phyloP scores from a whole-genome alignment of 805 yeast species.

The Metschnikowia shivogae region DNA sequence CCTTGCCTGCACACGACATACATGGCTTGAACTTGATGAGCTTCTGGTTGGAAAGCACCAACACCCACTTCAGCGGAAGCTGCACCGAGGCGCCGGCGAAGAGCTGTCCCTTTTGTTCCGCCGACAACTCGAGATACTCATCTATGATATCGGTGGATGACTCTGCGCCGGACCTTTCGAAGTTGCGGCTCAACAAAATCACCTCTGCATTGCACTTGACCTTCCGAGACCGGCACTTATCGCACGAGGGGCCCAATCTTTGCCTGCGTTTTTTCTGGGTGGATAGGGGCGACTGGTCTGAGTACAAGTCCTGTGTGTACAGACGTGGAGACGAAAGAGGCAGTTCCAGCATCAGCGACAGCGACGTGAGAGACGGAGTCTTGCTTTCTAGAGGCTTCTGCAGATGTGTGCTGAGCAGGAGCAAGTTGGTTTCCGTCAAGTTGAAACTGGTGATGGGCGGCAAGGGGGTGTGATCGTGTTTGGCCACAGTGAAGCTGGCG shows the following conservation, averaged over 20 bases:
- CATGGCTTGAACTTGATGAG: slow-evolving; percentile 52
- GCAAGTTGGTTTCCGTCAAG: slow-evolving; percentile 20
- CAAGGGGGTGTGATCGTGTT: slow-evolving; percentile 6
- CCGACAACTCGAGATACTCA: slow-evolving; percentile 9
- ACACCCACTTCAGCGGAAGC: slow-evolving; percentile 12
- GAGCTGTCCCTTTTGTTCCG: slow-evolving; percentile 10
- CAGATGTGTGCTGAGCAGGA: slow-evolving; percentile 15
- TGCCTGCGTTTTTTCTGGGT: slow-evolving; percentile 44
- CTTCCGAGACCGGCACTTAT: slow-evolving; percentile 62
- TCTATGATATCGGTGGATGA: slow-evolving; percentile 5
- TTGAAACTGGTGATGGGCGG: slow-evolving; percentile 16
- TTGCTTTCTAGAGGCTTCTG: slow-evolving; percentile 7
- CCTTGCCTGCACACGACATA: slow-evolving; percentile 48
- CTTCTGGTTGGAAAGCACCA: slow-evolving; percentile 26
- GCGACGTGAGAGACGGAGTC: slow-evolving; percentile 18
- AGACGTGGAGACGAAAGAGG: slow-evolving; percentile 18
- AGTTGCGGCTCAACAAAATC: slow-evolving; percentile 29
- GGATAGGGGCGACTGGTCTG: not conserved
- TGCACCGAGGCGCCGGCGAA: slow-evolving; percentile 16
- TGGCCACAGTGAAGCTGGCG: slow-evolving; percentile 10
- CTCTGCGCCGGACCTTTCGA: slow-evolving; percentile 3
- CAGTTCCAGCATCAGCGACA: slow-evolving; percentile 19
- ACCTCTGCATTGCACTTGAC: slow-evolving; percentile 73
- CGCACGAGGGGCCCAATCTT: slow-evolving; percentile 73
- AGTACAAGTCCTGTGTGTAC: not conserved